A percentile compares a stretch with the other conserved stretches of the same genome.
Conservation (phyloP, 768 basidiomycete genomes). For the Lactifluus rugatus region DNA sequence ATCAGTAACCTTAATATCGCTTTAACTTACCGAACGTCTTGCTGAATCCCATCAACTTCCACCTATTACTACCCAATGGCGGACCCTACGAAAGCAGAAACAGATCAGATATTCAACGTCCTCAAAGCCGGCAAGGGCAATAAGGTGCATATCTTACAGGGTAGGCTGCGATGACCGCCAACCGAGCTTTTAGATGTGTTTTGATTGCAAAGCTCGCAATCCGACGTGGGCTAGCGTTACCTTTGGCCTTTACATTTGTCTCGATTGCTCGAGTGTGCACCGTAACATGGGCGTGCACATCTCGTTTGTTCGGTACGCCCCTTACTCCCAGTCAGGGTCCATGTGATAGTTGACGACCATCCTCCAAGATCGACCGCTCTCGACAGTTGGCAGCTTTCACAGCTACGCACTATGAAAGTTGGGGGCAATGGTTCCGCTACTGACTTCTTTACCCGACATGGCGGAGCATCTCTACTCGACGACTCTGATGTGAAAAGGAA, state of each 20-base stretch:
- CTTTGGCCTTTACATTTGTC: slow-evolving; percentile 93
- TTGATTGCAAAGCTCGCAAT: slow-evolving; percentile 92
- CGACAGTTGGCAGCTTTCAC: slow-evolving; percentile 84
- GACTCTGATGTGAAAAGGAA: slow-evolving; percentile 81
- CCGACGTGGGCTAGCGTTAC: slow-evolving; percentile 98
- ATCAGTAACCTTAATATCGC: not conserved
- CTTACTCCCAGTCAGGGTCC: not conserved
- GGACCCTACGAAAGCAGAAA: slow-evolving; percentile 78
- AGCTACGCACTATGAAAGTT: slow-evolving; percentile 93
- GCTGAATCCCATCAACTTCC: not conserved
- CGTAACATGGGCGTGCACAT: slow-evolving; percentile 98
- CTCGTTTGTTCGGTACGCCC: slow-evolving; percentile 80
- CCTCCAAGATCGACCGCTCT: slow-evolving; percentile 81
- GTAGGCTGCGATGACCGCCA: not conserved
- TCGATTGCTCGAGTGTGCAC: slow-evolving; percentile 93
- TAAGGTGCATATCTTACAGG: slow-evolving; percentile 40
- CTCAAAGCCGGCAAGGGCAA: slow-evolving; percentile 82
- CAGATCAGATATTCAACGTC: slow-evolving; percentile 76
- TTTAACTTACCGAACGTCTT: not conserved
- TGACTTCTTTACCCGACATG: slow-evolving; percentile 87
- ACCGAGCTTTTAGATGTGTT: slow-evolving; percentile 53
- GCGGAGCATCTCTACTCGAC: slow-evolving; percentile 57
- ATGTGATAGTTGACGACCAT: not conserved
- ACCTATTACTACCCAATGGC: slow-evolving; percentile 35
- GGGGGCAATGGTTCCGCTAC: slow-evolving; percentile 83